Base-by-base conservation (phyloP, 352 stramenopile genomes). In the Phytophthora sojae region DNA sequence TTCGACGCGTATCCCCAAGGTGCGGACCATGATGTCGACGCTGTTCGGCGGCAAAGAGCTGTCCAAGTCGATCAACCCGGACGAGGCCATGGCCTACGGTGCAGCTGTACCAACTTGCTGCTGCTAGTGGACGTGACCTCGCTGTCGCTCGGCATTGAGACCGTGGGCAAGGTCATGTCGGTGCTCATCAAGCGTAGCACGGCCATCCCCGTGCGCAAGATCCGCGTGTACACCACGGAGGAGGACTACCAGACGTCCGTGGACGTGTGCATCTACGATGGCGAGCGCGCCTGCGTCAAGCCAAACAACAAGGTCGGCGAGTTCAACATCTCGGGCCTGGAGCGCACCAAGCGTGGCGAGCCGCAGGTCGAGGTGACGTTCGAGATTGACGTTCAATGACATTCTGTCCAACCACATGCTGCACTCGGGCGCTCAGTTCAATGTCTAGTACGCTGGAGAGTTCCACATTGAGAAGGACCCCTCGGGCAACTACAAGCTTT, bases 291-390 rank as follows among this genome's bases (percentile, higher is more conserved):
- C 6, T 91, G 83, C 65, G 91, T 97, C 12, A 88, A 96, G 65
- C 89, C 82, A 51, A 98, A 98, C 89, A 97, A 98, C 81, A 97
- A 97, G 79, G 79, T 98, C 37, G 94, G 93, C 60, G 87, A 95
- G 58, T 98, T 98, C 71, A 94, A 91, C 68, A 97, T 98, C 66
- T 92, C 80, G 3, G 93, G 93, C 62, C 74, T 98, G 14, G 80
- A 97, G 76, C 86, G 88, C 56, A 90, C 89, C 47, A 92, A 93
- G 66, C 90, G 89, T 37, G 92, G 93, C 32, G 91, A 97, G 77
- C 91, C 93, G 17, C 95, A 98, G 79, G 86, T 97, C 15, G 90
- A 97, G 66, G 88, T 96, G 44, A 96, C 89, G 54, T 98, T 98
- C 69, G 81, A 93, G 59, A 89, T 98, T 32, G 94, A 98, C 71